Base-by-base conservation (phyloP, 176 grass and related monocot species). In the Aegilops tauschii region DNA sequence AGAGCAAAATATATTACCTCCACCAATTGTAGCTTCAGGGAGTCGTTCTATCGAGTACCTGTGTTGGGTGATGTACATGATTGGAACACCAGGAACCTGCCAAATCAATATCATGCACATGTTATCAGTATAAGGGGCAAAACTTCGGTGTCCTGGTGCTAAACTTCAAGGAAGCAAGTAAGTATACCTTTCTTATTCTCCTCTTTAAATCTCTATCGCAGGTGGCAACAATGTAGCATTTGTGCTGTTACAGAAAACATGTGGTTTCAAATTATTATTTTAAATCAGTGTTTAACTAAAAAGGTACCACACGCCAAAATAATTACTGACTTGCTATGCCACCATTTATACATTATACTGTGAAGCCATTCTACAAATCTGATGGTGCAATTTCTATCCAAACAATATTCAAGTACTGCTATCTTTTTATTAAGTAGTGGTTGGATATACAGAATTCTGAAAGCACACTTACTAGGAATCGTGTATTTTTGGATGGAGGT, bases 131-230 rank as follows among this genome's bases (percentile, higher is more conserved):
- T 49, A 42, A n/a, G 12, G 37, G 3, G n/a, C 9, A 42, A 17
- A 13, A 0, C n/a, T 83, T 56, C 2, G 17, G 2, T 7, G 17
- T 7, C 52, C 17, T 56, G 52, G 21, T 62, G 65, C 6, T 76
- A 29, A 63, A 17, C n/a, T 87, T 54, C 21, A 69, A 32, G 14
- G 12, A 14, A 77, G 71, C 20, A 64, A n/a, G 9, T 42, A 16
- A n/a, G n/a, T n/a, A n/a, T 89, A 95, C 90, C 93, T 98, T 98
- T 59, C 96, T 92, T 90, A 95, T 95, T 81, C 96, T 91, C 86
- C 96, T 89, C 65, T 98, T 95, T 65, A 94, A 83, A 86, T 98
- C 93, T 94, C 91, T 94, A 88, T 95, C 91, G 25, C 93, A 98
- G 36, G 91, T 98, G 47, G 96, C 93, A 89, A 98, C 93, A 45